A percentile compares a stretch with the other conserved stretches of the same genome.
phyloP scores from a whole-genome alignment of 495 filamentous ascomycete genomes.

The Durotheca rogersii region DNA sequence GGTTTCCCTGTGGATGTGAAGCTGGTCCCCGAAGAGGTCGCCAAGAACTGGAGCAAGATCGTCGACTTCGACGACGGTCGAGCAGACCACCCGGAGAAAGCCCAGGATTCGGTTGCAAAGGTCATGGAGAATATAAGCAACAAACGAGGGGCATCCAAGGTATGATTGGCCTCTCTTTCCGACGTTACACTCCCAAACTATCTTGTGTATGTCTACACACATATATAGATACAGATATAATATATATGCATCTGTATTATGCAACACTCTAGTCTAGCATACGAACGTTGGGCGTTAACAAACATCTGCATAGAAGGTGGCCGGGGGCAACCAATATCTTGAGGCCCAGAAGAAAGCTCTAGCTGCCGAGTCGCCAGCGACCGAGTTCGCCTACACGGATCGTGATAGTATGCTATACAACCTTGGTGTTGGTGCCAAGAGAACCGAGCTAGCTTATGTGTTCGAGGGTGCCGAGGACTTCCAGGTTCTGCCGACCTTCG shows the following conservation, averaged over 20 bases:
- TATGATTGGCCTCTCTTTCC: conserved; percentile 44
- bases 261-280: conserved; percentile 32
- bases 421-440: conserved; percentile 91
- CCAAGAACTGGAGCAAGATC: conserved; percentile 75
- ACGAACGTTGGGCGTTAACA: conserved; percentile 36
- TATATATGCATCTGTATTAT: no score
- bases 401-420: conserved; percentile 94
- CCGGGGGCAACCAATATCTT: conserved; percentile 52
- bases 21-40: conserved; percentile 83
- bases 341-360: conserved; percentile 77
- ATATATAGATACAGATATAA: no score
- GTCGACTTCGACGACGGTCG: conserved; percentile 86
- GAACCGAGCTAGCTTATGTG: conserved; percentile 81
- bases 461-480: conserved; percentile 89
- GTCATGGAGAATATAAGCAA: conserved; percentile 94
- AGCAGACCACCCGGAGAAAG: conserved; percentile 82
- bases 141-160: conserved; percentile 51
- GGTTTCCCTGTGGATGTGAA: conserved; percentile 89
- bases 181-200: conserved; percentile 21
- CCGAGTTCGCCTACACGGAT: conserved; percentile 79
- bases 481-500: conserved; percentile 90
- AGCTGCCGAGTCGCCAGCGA: conserved; percentile 67
- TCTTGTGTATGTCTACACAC: conserved; percentile 25
- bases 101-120: conserved; percentile 72
- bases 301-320: conserved; percentile 35